These are phyloP conservation scores for Thielaviopsis punctulata DNA, from an alignment of 2,329 filamentous ascomycete species.

Conservation along the genomic window DNA sequence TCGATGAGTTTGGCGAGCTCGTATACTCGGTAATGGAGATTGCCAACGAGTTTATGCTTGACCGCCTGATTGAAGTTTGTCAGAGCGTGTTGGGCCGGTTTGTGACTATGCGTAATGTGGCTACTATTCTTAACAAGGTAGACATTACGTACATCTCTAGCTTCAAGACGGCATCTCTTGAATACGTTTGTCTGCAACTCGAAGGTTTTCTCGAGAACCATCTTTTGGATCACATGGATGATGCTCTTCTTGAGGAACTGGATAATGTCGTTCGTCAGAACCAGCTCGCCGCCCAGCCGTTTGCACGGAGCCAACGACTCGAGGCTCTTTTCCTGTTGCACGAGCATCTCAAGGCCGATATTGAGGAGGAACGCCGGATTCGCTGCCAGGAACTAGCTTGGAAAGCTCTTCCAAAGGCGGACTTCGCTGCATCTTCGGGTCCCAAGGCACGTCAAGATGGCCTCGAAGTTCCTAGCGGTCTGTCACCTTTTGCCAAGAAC, in stretches of 20 bases:
- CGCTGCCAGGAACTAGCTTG: conserved; percentile 65
- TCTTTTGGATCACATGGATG: conserved; percentile 69
- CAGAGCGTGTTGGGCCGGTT: conserved; percentile 70
- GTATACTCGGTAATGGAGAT: conserved; percentile 78
- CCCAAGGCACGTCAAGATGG: conserved; percentile 29
- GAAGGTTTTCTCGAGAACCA: conserved; percentile 87
- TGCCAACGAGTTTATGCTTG: conserved; percentile 90
- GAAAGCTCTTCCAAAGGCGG: conserved; percentile 42
- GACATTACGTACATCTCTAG: conserved; percentile 65
- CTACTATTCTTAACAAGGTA: conserved; percentile 68
- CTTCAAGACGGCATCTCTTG: conserved; percentile 76
- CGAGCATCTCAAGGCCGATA: conserved; percentile 43
- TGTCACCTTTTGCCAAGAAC: conserved; percentile 23
- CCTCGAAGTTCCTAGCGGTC: background rate
- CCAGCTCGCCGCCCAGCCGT: conserved; percentile 60
- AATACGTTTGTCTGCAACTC: conserved; percentile 82
- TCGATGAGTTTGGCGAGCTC: conserved; percentile 79
- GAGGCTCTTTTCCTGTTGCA: conserved; percentile 40
- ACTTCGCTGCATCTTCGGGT: background rate
- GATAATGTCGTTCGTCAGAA: conserved; percentile 67
- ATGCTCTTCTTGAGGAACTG: conserved; percentile 64
- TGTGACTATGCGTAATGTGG: conserved; percentile 73
- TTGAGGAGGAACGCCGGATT: conserved; percentile 50
- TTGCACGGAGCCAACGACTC: conserved; percentile 58
- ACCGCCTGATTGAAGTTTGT: conserved; percentile 76